Base-by-base conservation (phyloP, 805 yeast genomes). In the Ogataea zsoltii region DNA sequence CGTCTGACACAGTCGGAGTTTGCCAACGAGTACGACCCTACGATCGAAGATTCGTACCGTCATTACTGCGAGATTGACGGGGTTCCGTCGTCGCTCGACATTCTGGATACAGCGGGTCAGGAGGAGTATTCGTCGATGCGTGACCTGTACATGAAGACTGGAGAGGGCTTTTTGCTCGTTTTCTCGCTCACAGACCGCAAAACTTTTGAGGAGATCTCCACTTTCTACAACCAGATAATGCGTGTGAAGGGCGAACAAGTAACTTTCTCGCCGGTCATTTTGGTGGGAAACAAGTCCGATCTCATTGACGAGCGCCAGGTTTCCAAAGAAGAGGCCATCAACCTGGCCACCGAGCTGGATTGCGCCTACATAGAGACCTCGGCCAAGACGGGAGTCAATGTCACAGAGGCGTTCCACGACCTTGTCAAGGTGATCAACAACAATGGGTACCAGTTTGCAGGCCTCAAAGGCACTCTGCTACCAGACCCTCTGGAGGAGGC, bases 11-110 rank as follows among this genome's bases (percentile, higher is more conserved):
- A 92, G 66, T 81, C 90, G 29, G 97, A 91, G 60, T 94, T 94
- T 62, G 96, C 92, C 26, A 97, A 91, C 66, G 99, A 94, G 65
- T 94, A 94, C 61, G 99, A 94, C 69, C 99, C 99, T 9, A 94
- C 99, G 10, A 94, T 94, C 61, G 99, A 94, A 69, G 94, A 86
- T 61, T 83, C 91, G 0, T 87, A 86, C 66, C 78, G 97, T 56
- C 94, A 94, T 63, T 92, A 87, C 59, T 86, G 94, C 60, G 82
- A 79, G 21, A 82, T 94, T 32, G 96, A 91, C 63, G 81, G 80
- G 48, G 88, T 84, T 62, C 85, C 82, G 30, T 83, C 88, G 1
- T 74, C 87, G 18, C 69, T 86, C 51, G 99, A 94, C 66, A 90
- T 94, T 33, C 77, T 94, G 61, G 99, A 94, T 67, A 94, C 99